These are phyloP conservation scores for Diplogelasinospora grovesii DNA, from an alignment of 495 filamentous ascomycete genomes.

Conservation along the genomic window DNA sequence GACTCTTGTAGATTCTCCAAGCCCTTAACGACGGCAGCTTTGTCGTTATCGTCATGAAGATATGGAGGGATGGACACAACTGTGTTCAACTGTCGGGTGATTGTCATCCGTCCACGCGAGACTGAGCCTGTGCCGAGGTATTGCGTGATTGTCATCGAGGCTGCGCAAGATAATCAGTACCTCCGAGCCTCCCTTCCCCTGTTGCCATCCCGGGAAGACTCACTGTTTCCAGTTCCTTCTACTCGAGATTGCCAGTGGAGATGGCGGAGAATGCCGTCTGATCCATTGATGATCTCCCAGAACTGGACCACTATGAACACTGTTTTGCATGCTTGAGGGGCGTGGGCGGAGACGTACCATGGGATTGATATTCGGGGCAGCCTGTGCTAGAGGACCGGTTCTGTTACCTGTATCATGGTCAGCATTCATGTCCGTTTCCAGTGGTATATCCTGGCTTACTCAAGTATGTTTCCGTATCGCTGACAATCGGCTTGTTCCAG, in stretches of 20 bases:
- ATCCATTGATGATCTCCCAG: constrained; percentile 49
- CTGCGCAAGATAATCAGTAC: constrained; percentile 14
- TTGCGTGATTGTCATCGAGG: constrained; percentile 55
- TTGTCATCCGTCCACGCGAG: constrained; percentile 54
- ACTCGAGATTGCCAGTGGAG: constrained; percentile 57
- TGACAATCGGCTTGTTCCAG: constrained; percentile 36
- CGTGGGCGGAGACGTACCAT: constrained; percentile 34
- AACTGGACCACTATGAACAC: constrained; percentile 14
- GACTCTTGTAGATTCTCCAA: constrained; percentile 52
- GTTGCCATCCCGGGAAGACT: no score
- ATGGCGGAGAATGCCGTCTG: constrained; percentile 55
- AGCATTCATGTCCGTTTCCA: constrained; percentile 7
- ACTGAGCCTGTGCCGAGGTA: constrained; percentile 55
- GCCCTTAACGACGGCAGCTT: constrained; percentile 41
- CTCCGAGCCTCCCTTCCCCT: no score
- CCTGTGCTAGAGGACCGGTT: constrained; percentile 57
- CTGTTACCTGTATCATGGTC: constrained; percentile 32
- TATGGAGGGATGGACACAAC: constrained; percentile 46
- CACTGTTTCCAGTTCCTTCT: constrained; percentile 39
- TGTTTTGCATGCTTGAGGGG: neutral
- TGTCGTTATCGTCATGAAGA: constrained; percentile 42
- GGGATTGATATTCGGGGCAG: constrained; percentile 58
- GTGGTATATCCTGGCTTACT: constrained; percentile 16
- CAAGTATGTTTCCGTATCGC: constrained; percentile 29
- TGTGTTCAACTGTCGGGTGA: constrained; percentile 48